phyloP scores from a whole-genome alignment of 1,139 yeast genomes.

The Ashbya aceris region DNA sequence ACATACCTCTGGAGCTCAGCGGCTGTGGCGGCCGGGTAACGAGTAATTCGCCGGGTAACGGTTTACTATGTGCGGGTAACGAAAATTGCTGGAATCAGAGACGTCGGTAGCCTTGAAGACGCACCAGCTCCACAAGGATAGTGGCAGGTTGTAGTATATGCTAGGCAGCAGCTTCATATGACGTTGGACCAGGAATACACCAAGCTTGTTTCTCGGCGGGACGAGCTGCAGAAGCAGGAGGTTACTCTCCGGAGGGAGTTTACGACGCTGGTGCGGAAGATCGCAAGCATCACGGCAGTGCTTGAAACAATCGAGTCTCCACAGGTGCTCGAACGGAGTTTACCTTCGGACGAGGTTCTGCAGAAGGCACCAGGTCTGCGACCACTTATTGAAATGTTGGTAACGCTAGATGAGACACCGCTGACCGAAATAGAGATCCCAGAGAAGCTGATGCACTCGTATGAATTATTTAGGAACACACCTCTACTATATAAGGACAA shows the following conservation, averaged over 20 bases:
- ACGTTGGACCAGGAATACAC: constrained; percentile 8
- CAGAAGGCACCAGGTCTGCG: constrained; percentile 20
- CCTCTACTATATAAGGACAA: constrained; percentile 25
- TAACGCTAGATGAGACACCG: constrained; percentile 8
- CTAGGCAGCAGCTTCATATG: neutral
- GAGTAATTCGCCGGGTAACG: too few relatives aligned
- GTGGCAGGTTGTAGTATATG: too few relatives aligned
- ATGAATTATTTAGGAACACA: constrained; percentile 21
- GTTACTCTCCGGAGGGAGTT: constrained; percentile 23
- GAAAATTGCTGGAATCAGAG: too few relatives aligned
- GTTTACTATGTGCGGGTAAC: too few relatives aligned
- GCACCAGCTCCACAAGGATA: too few relatives aligned
- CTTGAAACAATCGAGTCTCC: constrained; percentile 17
- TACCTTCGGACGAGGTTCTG: constrained; percentile 14
- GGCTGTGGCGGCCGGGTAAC: too few relatives aligned
- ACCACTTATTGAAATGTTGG: constrained; percentile 18
- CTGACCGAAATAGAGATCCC: constrained; percentile 18
- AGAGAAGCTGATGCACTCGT: constrained; percentile 21
- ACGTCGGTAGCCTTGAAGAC: too few relatives aligned
- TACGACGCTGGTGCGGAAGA: constrained; percentile 26
- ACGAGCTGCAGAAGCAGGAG: constrained; percentile 27
- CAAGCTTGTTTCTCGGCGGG: constrained; percentile 20
- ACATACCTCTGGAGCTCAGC: too few relatives aligned
- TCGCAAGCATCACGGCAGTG: constrained; percentile 22
- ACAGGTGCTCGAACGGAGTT: constrained; percentile 3